These are phyloP conservation scores for Nothopassalora personata DNA, from an alignment of 2,329 filamentous ascomycete species.

Conservation along the genomic window DNA sequence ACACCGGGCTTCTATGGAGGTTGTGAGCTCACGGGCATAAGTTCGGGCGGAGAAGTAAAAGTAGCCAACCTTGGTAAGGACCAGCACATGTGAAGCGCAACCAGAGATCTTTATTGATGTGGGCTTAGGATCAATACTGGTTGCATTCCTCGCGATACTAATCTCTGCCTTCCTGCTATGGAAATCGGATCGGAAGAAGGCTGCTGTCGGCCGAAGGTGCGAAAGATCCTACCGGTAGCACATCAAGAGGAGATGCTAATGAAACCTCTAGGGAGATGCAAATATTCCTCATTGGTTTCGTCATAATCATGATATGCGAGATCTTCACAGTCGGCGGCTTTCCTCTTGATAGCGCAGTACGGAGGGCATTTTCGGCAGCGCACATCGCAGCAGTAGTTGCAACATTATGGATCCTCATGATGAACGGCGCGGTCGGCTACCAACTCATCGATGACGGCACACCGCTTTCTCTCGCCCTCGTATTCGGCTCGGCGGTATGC, in stretches of 20 bases:
- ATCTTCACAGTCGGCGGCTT: slow-evolving; percentile 94
- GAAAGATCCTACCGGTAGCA: slow-evolving; percentile 20
- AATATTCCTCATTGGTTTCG: slow-evolving; percentile 79
- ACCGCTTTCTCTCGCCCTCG: slow-evolving; percentile 69
- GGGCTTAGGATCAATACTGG: slow-evolving; percentile 73
- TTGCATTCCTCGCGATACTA: slow-evolving; percentile 72
- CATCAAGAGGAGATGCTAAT: slow-evolving; percentile 1
- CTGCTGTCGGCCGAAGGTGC: slow-evolving; percentile 87
- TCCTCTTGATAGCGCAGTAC: slow-evolving; percentile 63
- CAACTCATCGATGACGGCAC: slow-evolving; percentile 94
- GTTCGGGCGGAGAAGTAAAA: slow-evolving; percentile 56
- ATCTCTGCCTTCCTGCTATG: slow-evolving; percentile 63
- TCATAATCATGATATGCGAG: slow-evolving; percentile 86
- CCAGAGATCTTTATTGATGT: slow-evolving; percentile 8
- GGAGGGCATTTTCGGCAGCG: slow-evolving; percentile 78
- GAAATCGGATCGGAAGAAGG: slow-evolving; percentile 81
- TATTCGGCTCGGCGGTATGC: slow-evolving; percentile 62
- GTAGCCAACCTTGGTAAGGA: slow-evolving; percentile 76
- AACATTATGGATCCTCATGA: slow-evolving; percentile 70
- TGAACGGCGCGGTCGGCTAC: slow-evolving; percentile 65
- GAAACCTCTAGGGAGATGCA: slow-evolving; percentile 75
- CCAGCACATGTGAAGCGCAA: background rate
- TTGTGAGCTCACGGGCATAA: slow-evolving; percentile 71
- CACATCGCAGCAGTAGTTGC: slow-evolving; percentile 87
- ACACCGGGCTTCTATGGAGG: slow-evolving; percentile 37